These are phyloP conservation scores for Xylaria intraflava DNA, from an alignment of 495 filamentous ascomycete genomes.

Conservation along the genomic window DNA sequence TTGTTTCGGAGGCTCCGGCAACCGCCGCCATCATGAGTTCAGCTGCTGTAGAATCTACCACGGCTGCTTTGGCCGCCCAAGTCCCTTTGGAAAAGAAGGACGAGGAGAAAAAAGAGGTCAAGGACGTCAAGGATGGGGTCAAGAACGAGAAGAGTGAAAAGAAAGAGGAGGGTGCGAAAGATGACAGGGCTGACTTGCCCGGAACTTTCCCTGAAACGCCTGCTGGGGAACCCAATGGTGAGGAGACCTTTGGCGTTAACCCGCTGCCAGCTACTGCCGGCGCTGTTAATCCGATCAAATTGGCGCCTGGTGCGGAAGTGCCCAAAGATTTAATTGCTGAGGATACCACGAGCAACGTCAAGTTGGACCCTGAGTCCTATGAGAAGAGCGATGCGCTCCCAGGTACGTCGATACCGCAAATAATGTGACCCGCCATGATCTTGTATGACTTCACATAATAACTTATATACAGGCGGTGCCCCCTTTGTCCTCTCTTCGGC, in stretches of 20 bases:
- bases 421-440: not conserved
- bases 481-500: conserved; percentile 58
- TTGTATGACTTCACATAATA: not conserved
- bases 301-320: conserved; percentile 74
- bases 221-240: conserved; percentile 37
- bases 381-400: conserved; percentile 61
- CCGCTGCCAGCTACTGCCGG: conserved; percentile 73
- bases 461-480: conserved; percentile 18
- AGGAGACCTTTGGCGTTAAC: conserved; percentile 53
- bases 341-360: conserved; percentile 54
- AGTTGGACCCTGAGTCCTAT: conserved; percentile 76
- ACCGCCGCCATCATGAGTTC: conserved; percentile 48
- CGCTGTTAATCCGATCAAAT: conserved; percentile 70
- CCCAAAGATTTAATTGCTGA: conserved; percentile 53
- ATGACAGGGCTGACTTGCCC: conserved; percentile 45
- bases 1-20: conserved; percentile 42
- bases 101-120: conserved; percentile 1
- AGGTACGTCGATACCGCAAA: conserved; percentile 22
- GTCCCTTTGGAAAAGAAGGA: conserved; percentile 28
- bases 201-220: conserved; percentile 80
- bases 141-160: not conserved
- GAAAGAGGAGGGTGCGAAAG: conserved; percentile 15
- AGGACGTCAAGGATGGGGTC: conserved; percentile 16
- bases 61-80: conserved; percentile 29
- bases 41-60: conserved; percentile 29